A percentile compares a stretch with the other conserved stretches of the same genome.
phyloP scores from a whole-genome alignment of 116 monocot genomes.

The Zostera marina region DNA sequence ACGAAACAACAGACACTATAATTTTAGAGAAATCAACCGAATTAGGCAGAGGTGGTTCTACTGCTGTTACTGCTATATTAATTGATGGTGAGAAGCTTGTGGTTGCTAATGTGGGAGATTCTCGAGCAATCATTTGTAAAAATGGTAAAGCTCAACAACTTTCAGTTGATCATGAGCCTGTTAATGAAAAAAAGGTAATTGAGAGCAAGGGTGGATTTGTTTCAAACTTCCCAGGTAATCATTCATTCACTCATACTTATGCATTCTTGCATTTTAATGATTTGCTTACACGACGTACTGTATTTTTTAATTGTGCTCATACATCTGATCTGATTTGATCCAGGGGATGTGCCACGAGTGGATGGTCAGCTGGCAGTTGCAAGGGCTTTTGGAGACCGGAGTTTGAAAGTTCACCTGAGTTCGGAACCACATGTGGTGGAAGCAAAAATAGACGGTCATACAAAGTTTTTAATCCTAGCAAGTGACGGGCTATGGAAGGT shows the following conservation, averaged over 20 bases:
- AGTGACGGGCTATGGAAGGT: conserved; percentile 90
- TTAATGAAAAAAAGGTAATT: conserved; percentile 24
- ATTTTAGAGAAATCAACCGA: conserved; percentile 63
- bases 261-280: no score
- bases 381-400: conserved; percentile 83
- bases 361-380: conserved; percentile 93
- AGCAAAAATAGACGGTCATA: conserved; percentile 25
- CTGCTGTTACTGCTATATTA: not conserved
- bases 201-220: conserved; percentile 75
- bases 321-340: not conserved
- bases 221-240: conserved; percentile 56
- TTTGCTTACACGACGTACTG: no score
- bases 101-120: conserved; percentile 72
- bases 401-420: conserved; percentile 77
- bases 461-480: conserved; percentile 69
- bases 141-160: conserved; percentile 52
- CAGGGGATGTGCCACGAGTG: conserved; percentile 92
- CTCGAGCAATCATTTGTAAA: conserved; percentile 52
- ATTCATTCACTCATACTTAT: not conserved
- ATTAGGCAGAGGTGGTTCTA: conserved; percentile 78
- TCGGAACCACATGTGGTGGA: conserved; percentile 55
- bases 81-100: conserved; percentile 21
- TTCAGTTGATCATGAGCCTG: conserved; percentile 72
- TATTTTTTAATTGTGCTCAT: not conserved
- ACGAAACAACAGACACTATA: conserved; percentile 68